These are phyloP conservation scores for Leucoagaricus sp. DNA, from an alignment of 1,284 basidiomycete species.

Conservation along the genomic window DNA sequence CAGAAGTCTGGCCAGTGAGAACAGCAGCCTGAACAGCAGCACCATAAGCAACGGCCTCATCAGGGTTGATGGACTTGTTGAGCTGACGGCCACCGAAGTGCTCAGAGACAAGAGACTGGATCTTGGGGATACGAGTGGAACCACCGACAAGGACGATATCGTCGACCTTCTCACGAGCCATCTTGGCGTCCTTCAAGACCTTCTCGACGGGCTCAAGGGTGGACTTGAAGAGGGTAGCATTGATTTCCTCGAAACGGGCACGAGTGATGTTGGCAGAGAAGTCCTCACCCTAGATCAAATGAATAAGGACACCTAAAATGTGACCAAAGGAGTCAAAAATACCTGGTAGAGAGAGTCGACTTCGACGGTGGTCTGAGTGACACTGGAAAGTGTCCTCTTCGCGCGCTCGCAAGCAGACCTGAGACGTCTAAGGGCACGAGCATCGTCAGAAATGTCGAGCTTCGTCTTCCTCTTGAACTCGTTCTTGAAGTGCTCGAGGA, in stretches of 20 bases:
- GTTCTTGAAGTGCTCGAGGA: constrained; percentile 97
- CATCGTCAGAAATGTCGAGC: constrained; percentile 94
- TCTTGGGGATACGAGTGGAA: constrained; percentile 99
- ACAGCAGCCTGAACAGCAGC: constrained; percentile 97
- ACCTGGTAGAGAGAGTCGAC: constrained; percentile 98
- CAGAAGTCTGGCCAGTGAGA: constrained; percentile 94
- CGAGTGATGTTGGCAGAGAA: constrained; percentile 97
- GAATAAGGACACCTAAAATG: not conserved
- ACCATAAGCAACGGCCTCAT: constrained; percentile 94
- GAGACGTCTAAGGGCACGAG: constrained; percentile 94
- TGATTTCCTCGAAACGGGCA: constrained; percentile 99
- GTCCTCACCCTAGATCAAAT: constrained; percentile 72
- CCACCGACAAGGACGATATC: constrained; percentile 99
- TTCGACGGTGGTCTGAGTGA: constrained; percentile 98
- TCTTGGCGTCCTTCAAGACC: constrained; percentile 99
- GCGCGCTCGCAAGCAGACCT: constrained; percentile 97
- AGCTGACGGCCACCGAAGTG: constrained; percentile 96
- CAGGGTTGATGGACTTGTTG: constrained; percentile 99
- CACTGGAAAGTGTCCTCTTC: constrained; percentile 97
- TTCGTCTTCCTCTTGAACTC: constrained; percentile 99
- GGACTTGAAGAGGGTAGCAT: constrained; percentile 91
- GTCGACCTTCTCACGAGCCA: constrained; percentile 95
- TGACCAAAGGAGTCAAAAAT: constrained; percentile 23
- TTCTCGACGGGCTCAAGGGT: constrained; percentile 99
- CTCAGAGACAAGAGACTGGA: constrained; percentile 97